phyloP scores from a whole-genome alignment of 2,329 filamentous ascomycete species.

The Ceratocystis cacaofunesta region DNA sequence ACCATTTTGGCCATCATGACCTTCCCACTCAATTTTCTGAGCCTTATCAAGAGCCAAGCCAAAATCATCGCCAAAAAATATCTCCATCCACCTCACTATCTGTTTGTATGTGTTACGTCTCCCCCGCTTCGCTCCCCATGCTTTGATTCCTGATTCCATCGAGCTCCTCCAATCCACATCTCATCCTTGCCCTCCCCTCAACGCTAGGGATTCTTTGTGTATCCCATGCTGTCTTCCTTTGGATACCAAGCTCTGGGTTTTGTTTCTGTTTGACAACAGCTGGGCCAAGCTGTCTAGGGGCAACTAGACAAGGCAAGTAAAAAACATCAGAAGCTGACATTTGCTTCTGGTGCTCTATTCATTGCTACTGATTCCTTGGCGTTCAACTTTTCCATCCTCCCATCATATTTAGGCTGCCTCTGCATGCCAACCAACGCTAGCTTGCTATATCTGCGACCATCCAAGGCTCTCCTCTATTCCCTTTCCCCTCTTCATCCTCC shows the following conservation, averaged over 20 bases:
- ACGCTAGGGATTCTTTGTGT: conserved; percentile 3
- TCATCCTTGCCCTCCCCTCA: not conserved
- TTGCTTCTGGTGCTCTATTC: not conserved
- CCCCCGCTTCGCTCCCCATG: not conserved
- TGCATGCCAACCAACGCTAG: not conserved
- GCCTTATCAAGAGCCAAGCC: not conserved
- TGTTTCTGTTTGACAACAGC: not conserved
- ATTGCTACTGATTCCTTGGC: conserved; percentile 2
- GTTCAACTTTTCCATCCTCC: not conserved
- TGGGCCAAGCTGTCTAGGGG: not conserved
- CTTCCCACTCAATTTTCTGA: not conserved
- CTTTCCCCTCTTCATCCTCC: not conserved
- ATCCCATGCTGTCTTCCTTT: not conserved
- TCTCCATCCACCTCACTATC: not conserved
- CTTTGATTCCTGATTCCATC: conserved; percentile 4
- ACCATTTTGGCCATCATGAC: not conserved
- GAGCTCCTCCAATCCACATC: not conserved
- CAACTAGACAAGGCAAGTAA: not conserved
- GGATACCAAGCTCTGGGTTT: not conserved
- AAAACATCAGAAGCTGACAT: not conserved
- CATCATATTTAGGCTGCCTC: not conserved
- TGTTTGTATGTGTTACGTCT: conserved; percentile 1
- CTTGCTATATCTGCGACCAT: not conserved
- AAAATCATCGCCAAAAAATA: not conserved
- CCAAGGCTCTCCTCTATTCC: not conserved